Conservation (phyloP, 2,329 filamentous ascomycete genomes). For the Colletotrichum kahawae region DNA sequence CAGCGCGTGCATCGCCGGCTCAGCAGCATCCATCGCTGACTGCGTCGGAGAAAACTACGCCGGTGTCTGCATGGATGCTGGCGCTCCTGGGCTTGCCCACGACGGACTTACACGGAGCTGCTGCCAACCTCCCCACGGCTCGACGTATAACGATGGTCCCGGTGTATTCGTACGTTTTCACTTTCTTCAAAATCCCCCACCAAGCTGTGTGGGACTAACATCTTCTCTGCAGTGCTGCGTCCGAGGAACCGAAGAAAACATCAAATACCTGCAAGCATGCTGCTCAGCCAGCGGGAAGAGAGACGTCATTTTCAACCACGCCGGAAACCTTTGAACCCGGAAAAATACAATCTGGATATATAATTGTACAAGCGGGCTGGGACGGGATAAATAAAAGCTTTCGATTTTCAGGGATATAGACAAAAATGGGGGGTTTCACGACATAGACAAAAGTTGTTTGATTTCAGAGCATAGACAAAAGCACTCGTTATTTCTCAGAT, state of each 20-base stretch:
- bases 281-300: not conserved
- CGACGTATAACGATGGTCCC: not conserved
- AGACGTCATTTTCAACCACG: not conserved
- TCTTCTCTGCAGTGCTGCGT: not conserved
- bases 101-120: not conserved
- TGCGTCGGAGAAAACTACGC: not conserved
- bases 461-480: not conserved
- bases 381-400: not conserved
- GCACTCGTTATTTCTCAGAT: too few species aligned
- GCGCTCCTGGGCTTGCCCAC: not conserved
- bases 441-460: not conserved
- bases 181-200: accelerated
- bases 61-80: not conserved
- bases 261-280: not conserved
- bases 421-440: not conserved
- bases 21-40: not conserved
- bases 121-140: not conserved
- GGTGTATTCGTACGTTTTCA: not conserved
- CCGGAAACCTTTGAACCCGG: not conserved
- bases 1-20: not conserved
- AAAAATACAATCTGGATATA: not conserved
- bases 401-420: not conserved
- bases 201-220: not conserved
- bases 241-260: not conserved
- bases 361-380: not conserved